Percentiles rank a stretch among this genome's conserved stretches.
Evolutionary conservation across 495 filamentous ascomycete genomes (phyloP).

Genomic region (Hypomontagnella submonticulosa): DNA sequence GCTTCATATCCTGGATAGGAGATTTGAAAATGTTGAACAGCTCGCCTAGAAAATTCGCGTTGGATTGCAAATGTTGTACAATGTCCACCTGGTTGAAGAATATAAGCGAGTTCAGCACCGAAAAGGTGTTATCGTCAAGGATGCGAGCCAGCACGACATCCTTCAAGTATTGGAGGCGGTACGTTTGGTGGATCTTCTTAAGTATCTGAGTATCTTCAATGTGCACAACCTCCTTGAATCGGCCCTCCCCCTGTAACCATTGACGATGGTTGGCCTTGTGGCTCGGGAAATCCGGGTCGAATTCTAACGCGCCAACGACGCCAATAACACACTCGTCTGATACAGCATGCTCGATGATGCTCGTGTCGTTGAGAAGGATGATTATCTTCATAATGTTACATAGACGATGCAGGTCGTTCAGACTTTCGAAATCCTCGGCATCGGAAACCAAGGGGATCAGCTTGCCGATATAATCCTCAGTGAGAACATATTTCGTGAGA

Average conservation of each 20-base stretch:
- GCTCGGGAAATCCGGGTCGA: slow-evolving; percentile 97
- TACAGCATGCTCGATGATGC: slow-evolving; percentile 92
- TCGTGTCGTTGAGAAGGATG: slow-evolving; percentile 91
- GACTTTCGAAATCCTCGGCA: slow-evolving; percentile 90
- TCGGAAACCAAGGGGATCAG: slow-evolving; percentile 83
- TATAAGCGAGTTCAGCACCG: slow-evolving; percentile 95
- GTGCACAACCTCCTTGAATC: slow-evolving; percentile 95
- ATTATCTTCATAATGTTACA: slow-evolving; percentile 99
- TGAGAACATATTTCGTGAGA: slow-evolving; percentile 86
- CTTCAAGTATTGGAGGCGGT: slow-evolving; percentile 96
- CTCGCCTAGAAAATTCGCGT: slow-evolving; percentile 80
- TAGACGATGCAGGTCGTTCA: slow-evolving; percentile 84
- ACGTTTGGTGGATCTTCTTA: slow-evolving; percentile 94
- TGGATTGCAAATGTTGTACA: slow-evolving; percentile 87
- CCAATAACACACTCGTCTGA: slow-evolving; percentile 89
- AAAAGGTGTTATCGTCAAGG: slow-evolving; percentile 96
- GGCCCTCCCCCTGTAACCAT: slow-evolving; percentile 86
- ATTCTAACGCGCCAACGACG: slow-evolving; percentile 96
- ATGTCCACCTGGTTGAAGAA: slow-evolving; percentile 99
- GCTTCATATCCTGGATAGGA: slow-evolving; percentile 68
- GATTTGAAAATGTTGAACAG: slow-evolving; percentile 89
- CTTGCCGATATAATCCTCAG: slow-evolving; percentile 86
- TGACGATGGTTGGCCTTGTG: slow-evolving; percentile 98
- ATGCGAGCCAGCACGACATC: slow-evolving; percentile 97
- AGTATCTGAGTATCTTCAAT: slow-evolving; percentile 83